Evolutionary conservation across 176 grass and related monocot species (phyloP).

Genomic region (Zoysia pacifica): DNA sequence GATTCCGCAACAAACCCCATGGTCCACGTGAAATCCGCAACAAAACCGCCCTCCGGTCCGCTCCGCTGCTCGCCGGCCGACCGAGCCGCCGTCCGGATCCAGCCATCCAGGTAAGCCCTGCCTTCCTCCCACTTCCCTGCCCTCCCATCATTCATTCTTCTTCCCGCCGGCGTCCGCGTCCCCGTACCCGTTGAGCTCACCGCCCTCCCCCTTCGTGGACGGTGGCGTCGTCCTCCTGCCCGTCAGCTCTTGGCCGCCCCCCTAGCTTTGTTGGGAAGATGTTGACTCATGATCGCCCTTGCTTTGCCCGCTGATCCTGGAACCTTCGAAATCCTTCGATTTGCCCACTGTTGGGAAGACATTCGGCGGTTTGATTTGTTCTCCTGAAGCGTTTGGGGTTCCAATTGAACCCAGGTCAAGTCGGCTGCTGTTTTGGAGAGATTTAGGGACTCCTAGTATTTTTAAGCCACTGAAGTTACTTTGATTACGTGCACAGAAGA

Average conservation of each 20-base stretch:
- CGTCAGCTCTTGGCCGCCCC: not conserved
- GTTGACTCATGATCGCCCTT: not conserved
- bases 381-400: not conserved
- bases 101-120: not conserved
- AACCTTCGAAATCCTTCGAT: not conserved
- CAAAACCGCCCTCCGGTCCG: not conserved
- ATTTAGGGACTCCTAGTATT: not conserved
- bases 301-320: not conserved
- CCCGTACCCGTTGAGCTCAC: not conserved
- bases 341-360: not conserved
- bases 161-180: not conserved
- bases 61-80: not conserved
- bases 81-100: not conserved
- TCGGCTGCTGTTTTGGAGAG: not conserved
- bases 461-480: not conserved
- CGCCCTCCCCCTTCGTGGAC: not conserved
- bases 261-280: not conserved
- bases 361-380: not conserved
- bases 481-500: not conserved
- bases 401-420: not conserved
- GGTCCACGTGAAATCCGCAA: not conserved
- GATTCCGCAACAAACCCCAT: not conserved
- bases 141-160: not conserved
- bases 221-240: not conserved
- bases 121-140: not conserved